phyloP scores from a whole-genome alignment of 2,329 filamentous ascomycete species.

The Calonectria crousiana region DNA sequence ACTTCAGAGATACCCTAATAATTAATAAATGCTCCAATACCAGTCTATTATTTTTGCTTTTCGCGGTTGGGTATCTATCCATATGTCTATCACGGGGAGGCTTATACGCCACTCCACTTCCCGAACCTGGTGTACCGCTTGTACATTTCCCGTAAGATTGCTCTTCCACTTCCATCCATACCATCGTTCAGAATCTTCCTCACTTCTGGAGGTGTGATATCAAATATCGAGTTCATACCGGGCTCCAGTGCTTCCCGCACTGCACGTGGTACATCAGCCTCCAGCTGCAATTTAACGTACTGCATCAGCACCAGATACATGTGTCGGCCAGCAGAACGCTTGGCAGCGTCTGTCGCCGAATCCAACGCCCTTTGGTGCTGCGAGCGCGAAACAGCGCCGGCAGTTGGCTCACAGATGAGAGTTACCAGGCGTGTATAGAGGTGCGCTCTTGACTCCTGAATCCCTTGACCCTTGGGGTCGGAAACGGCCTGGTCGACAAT shows the following conservation, averaged over 20 bases:
- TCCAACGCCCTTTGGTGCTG: conserved; percentile 62
- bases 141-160: conserved; percentile 69
- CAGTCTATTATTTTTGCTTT: conserved; percentile 25
- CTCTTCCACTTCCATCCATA: conserved; percentile 70
- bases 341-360: conserved; percentile 71
- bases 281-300: conserved; percentile 72
- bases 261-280: conserved; percentile 61
- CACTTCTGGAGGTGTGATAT: conserved; percentile 67
- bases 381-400: conserved; percentile 64
- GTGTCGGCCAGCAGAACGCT: conserved; percentile 70
- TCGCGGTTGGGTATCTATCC: conserved; percentile 34
- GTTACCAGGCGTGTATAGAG: conserved; percentile 68
- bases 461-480: conserved; percentile 36
- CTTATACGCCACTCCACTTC: conserved; percentile 71
- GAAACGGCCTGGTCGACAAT: conserved; percentile 50
- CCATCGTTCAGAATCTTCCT: conserved; percentile 70
- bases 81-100: conserved; percentile 16
- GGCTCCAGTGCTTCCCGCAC: conserved; percentile 69
- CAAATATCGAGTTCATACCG: conserved; percentile 69
- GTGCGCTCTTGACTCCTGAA: conserved; percentile 60
- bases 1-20: conserved; percentile 35
- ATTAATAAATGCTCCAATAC: conserved; percentile 29
- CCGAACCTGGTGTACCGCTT: conserved; percentile 72
- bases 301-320: conserved; percentile 71
- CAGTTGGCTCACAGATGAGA: conserved; percentile 70